These are phyloP conservation scores for Taiozyma sp. DNA, from an alignment of 1,139 yeast genomes.

Conservation along the genomic window DNA sequence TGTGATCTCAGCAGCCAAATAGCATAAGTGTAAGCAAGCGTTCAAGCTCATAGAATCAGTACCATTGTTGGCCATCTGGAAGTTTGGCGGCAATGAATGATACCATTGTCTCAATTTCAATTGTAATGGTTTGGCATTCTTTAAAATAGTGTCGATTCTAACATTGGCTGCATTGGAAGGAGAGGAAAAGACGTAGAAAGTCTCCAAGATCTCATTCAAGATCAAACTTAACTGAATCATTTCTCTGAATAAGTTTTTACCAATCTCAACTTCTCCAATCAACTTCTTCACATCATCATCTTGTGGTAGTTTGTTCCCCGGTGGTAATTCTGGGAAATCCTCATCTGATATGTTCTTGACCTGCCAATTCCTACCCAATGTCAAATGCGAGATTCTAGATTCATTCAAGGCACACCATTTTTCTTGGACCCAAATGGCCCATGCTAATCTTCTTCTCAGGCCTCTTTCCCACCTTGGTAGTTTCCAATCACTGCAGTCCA, in stretches of 20 bases:
- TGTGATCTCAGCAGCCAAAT: slow-evolving; percentile 84
- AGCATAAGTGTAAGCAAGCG: slow-evolving; percentile 78
- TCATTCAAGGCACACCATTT: slow-evolving; percentile 82
- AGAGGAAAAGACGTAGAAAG: slow-evolving; percentile 68
- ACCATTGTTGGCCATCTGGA: slow-evolving; percentile 41
- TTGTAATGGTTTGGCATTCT: slow-evolving; percentile 82
- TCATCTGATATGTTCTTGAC: slow-evolving; percentile 60
- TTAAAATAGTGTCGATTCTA: slow-evolving; percentile 61
- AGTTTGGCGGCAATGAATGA: slow-evolving; percentile 64
- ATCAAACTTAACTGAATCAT: slow-evolving; percentile 67
- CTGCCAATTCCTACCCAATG: slow-evolving; percentile 63
- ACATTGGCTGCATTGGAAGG: slow-evolving; percentile 36
- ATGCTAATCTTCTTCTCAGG: slow-evolving; percentile 74
- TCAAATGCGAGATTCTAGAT: slow-evolving; percentile 73
- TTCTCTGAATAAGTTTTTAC: slow-evolving; percentile 65
- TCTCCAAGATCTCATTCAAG: slow-evolving; percentile 64
- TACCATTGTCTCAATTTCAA: slow-evolving; percentile 79
- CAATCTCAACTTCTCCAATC: slow-evolving; percentile 62
- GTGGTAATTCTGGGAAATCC: slow-evolving; percentile 61
- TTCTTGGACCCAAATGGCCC: slow-evolving; percentile 91
- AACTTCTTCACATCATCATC: slow-evolving; percentile 19
- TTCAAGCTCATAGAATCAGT: slow-evolving; percentile 41
- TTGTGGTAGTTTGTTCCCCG: slow-evolving; percentile 13
- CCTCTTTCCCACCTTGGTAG: slow-evolving; percentile 93
- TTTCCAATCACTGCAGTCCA: slow-evolving; percentile 85